Conservation (phyloP, 2,329 filamentous ascomycete genomes). For the Neofusicoccum sp. region DNA sequence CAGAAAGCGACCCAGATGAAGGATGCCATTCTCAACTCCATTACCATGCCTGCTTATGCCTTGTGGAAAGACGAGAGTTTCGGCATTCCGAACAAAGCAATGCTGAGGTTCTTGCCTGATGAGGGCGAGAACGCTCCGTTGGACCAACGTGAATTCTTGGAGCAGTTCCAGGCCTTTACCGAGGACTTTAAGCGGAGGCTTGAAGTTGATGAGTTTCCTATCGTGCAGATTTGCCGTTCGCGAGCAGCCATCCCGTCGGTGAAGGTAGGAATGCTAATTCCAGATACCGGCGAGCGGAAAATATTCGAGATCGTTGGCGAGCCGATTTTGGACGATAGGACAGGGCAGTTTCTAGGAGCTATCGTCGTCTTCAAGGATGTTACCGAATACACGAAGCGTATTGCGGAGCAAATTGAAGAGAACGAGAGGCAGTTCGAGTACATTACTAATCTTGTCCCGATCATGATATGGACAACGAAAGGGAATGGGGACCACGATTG, state of each 20-base stretch:
- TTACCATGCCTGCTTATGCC: conserved; percentile 70
- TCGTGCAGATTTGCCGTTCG: conserved; percentile 62
- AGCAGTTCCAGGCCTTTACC: conserved; percentile 61
- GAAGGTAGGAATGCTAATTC: conserved; percentile 63
- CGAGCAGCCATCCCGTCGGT: conserved; percentile 58
- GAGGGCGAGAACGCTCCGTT: conserved; percentile 35
- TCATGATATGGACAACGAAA: conserved; percentile 68
- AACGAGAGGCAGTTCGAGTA: conserved; percentile 73
- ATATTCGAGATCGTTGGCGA: conserved; percentile 68
- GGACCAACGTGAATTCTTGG: conserved; percentile 53
- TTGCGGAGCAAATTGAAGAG: conserved; percentile 65
- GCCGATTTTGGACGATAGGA: conserved; percentile 63
- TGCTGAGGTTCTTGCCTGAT: conserved; percentile 42
- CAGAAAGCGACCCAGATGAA: conserved; percentile 75
- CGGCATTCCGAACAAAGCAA: conserved; percentile 69
- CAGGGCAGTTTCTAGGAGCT: conserved; percentile 70
- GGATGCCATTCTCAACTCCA: conserved; percentile 73
- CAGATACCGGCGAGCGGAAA: conserved; percentile 50
- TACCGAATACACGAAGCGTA: conserved; percentile 66
- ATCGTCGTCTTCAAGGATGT: conserved; percentile 71
- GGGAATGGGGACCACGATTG: conserved; percentile 68
- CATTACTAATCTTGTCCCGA: conserved; percentile 65
- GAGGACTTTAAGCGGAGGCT: conserved; percentile 64
- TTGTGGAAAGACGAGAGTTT: conserved; percentile 81
- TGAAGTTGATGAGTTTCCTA: conserved; percentile 62